Base-by-base conservation (phyloP, 345 rosid genomes). In the Citrus unshiu region DNA sequence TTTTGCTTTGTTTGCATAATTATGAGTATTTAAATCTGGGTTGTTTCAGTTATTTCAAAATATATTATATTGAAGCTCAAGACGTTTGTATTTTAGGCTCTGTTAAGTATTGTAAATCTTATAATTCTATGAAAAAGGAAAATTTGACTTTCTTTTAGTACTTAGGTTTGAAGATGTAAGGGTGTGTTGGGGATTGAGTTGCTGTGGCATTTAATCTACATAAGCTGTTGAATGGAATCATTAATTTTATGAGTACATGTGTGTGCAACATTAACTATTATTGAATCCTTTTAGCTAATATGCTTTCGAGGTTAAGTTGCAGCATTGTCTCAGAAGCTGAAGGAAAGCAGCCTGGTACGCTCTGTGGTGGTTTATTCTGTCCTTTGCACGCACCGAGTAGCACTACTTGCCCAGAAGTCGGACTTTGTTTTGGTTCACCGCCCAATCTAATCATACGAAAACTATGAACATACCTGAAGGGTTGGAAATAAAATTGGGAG, bases 321-420 rank as follows among this genome's bases (percentile, higher is more conserved):
- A 16, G 58, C 22, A 5, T 2, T 40, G 13, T 40, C 46, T 40
- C 46, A 40, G 12, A 40, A 40, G 46, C 46, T 40, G 46, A 40
- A 0, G 46, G 12, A 40, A 40, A 40, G 46, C 12, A 8, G 46
- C 46, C 46, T 9, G 12, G 12, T 40, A 40, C 12, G 0, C 46
- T 39, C 12, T 40, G 46, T 40, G 46, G 46, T 40, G 46, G 46
- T 40, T 40, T 40, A 40, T 40, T 40, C 46, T 40, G 46, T 40
- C 46, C 46, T 2, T 40, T 40, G 46, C 46, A 8, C 10, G 0
- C 43, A 39, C 43, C 3, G 43, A 39, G 43, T 39, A 39, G 43
- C 43, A 8, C 46, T 9, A 40, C 3, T 40, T 0, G 12, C 46
- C 12, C 1, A 0, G 46, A 40, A 9, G 46, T 2, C 1, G 3